Evolutionary conservation across 768 basidiomycete genomes (phyloP).

Genomic region (Tricholoma hemisulphureum): DNA sequence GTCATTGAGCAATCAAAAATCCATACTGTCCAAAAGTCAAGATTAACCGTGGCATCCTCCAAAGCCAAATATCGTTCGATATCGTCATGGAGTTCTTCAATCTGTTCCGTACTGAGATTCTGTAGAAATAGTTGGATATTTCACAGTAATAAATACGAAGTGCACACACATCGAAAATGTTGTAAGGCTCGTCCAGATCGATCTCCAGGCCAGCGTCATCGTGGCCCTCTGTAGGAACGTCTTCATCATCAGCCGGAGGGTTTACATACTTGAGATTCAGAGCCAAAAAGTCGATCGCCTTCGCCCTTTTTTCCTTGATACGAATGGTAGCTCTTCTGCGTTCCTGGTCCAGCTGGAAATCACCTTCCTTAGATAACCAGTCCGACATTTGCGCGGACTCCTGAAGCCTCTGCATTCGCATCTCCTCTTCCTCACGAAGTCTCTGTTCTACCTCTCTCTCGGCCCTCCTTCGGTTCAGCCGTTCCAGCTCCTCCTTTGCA

Average conservation of each 20-base stretch:
- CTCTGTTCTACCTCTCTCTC: conserved; percentile 89
- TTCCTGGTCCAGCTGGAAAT: conserved; percentile 96
- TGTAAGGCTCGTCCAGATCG: conserved; percentile 97
- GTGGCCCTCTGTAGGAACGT: conserved; percentile 43
- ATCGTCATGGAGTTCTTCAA: conserved; percentile 91
- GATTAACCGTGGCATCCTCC: conserved; percentile 79
- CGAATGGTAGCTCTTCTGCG: conserved; percentile 87
- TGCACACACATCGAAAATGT: conserved; percentile 88
- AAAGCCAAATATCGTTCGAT: conserved; percentile 89
- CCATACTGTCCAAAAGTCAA: conserved; percentile 96
- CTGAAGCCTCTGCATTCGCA: conserved; percentile 81
- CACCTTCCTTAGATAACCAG: conserved; percentile 96
- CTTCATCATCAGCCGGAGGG: conserved; percentile 62
- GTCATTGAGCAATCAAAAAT: neutral
- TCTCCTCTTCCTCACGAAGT: conserved; percentile 89
- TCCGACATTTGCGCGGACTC: conserved; percentile 98
- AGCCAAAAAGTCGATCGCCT: conserved; percentile 97
- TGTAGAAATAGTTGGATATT: conserved; percentile 28
- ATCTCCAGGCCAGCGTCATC: conserved; percentile 94
- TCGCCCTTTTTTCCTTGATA: conserved; percentile 93
- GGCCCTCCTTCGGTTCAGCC: conserved; percentile 84
- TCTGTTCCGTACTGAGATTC: conserved; percentile 86
- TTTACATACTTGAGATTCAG: conserved; percentile 93
- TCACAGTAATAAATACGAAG: neutral
- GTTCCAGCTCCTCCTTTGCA: conserved; percentile 93